These are phyloP conservation scores for Medicago truncatula DNA, from an alignment of 306 rosid species.

Conservation along the genomic window MtrunA17r5.0-ANR NC_053046.1:11293001-11293500, in stretches of 20 bases:
- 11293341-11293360: slow-evolving; percentile 27
- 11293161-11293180: slow-evolving; percentile 6
- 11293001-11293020: slow-evolving; percentile 9
- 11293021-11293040: slow-evolving; percentile 8
- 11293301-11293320: slow-evolving; percentile 28
- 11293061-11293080: not conserved
- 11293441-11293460: not conserved
- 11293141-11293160: not conserved
- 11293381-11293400: slow-evolving; percentile 11
- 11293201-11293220: slow-evolving; percentile 3
- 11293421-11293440: not conserved
- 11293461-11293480: slow-evolving; percentile 18
- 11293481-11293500: not conserved
- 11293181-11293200: slow-evolving; percentile 7
- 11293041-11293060: not conserved
- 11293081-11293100: slow-evolving; percentile 15
- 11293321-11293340: not conserved
- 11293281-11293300: slow-evolving; percentile 30
- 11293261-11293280: not conserved
- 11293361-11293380: slow-evolving; percentile 8
- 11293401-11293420: slow-evolving; percentile 26
- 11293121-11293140: not conserved
- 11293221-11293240: slow-evolving; percentile 23
- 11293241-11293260: not conserved
- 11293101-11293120: not conserved